A percentile compares a stretch with the other conserved stretches of the same genome.
These are phyloP conservation scores for Venturia pyrina DNA, from an alignment of 2,329 filamentous ascomycete genomes.

Conservation along the genomic window DNA sequence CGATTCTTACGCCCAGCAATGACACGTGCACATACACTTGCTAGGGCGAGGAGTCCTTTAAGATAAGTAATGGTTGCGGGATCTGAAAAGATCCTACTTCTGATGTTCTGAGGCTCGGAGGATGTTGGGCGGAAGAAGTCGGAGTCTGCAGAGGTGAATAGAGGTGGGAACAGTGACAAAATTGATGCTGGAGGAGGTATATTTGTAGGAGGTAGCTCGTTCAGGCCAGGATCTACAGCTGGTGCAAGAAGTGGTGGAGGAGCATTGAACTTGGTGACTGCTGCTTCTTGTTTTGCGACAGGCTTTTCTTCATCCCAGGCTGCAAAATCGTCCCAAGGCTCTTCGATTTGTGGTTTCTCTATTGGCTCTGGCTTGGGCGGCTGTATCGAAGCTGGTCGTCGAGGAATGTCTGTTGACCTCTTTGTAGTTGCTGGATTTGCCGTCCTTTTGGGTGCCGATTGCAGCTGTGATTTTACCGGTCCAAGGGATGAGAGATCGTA, in stretches of 20 bases:
- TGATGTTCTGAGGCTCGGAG: constrained; percentile 46
- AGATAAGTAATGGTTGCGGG: constrained; percentile 54
- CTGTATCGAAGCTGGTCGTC: not conserved
- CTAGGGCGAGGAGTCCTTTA: constrained; percentile 51
- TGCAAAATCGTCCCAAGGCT: constrained; percentile 39
- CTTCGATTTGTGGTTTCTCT: constrained; percentile 18
- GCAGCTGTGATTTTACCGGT: not conserved
- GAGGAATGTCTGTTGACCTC: not conserved
- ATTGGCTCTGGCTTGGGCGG: constrained; percentile 7
- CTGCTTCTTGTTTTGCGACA: constrained; percentile 40
- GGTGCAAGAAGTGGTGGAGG: constrained; percentile 2
- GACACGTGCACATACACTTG: constrained; percentile 63
- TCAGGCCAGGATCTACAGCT: constrained; percentile 18
- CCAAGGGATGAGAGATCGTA: constrained; percentile 1
- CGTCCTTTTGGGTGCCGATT: not conserved
- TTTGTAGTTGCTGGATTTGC: not conserved
- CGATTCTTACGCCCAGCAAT: constrained; percentile 76
- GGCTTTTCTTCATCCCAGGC: constrained; percentile 8
- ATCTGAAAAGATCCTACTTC: constrained; percentile 54
- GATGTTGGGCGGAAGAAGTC: constrained; percentile 57
- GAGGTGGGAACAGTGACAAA: constrained; percentile 61
- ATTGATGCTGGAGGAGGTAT: constrained; percentile 81
- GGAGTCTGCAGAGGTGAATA: constrained; percentile 57
- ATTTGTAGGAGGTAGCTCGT: constrained; percentile 60
- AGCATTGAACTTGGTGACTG: not conserved